These are phyloP conservation scores for Yarrowia yakushimensis DNA, from an alignment of 805 yeast genomes.

Conservation along the genomic window DNA sequence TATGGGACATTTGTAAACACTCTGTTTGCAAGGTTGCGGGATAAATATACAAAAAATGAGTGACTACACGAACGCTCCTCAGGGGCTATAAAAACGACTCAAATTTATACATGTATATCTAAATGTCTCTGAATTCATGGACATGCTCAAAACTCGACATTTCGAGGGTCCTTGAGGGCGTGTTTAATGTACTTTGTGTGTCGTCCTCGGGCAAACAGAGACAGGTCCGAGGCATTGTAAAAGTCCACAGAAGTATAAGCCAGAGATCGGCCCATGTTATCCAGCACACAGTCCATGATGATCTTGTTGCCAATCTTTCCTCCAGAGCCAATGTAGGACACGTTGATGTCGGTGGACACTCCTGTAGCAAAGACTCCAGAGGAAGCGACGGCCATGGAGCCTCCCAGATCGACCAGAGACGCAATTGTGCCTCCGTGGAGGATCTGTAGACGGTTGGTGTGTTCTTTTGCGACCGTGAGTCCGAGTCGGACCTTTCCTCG, in stretches of 20 bases:
- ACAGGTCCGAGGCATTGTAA: constrained; percentile 30
- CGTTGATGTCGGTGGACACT: constrained; percentile 43
- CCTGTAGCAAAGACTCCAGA: constrained; percentile 44
- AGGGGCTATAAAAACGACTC: background rate
- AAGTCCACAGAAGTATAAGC: constrained; percentile 44
- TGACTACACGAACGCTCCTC: no score
- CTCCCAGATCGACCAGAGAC: constrained; percentile 43
- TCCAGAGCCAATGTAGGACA: constrained; percentile 41
- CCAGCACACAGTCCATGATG: constrained; percentile 35
- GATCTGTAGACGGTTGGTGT: constrained; percentile 41
- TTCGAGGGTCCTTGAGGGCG: constrained; percentile 34
- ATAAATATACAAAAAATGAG: no score
- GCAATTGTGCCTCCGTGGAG: constrained; percentile 46
- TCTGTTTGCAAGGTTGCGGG: background rate
- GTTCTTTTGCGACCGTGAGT: constrained; percentile 37
- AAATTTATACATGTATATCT: background rate
- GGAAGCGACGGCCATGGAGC: constrained; percentile 44
- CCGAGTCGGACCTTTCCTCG: constrained; percentile 37
- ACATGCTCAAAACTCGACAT: background rate
- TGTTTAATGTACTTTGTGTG: constrained; percentile 43
- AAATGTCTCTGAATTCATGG: background rate
- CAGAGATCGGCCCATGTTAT: constrained; percentile 41
- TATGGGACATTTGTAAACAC: no score
- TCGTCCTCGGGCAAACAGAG: constrained; percentile 42
- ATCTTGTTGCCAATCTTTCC: constrained; percentile 36